Evolutionary conservation across 306 rosid genomes (phyloP).

Genomic region (Vicia sativa): DNA sequence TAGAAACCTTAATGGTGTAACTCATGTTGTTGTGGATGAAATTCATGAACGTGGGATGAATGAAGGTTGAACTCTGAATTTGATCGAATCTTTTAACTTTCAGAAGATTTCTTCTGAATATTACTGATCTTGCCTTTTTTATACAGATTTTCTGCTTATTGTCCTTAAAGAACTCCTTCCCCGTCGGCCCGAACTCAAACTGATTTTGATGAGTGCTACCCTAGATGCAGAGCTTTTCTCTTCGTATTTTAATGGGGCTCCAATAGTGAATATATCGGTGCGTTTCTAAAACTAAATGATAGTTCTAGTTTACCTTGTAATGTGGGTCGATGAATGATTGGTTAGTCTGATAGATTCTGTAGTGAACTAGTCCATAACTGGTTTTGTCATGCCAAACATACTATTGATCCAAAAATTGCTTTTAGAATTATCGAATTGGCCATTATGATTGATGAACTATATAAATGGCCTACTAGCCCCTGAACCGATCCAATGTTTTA

Average conservation of each 20-base stretch:
- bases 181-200: conserved; percentile 76
- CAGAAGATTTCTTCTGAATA: conserved; percentile 39
- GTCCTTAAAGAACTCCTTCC: conserved; percentile 94
- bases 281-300: conserved; percentile 36
- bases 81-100: conserved; percentile 37
- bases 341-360: not conserved
- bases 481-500: conserved; percentile 6
- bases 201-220: conserved; percentile 97
- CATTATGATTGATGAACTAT: not conserved
- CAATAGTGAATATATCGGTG: conserved; percentile 68
- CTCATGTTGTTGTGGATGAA: conserved; percentile 96
- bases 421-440: not conserved
- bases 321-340: not conserved
- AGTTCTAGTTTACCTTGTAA: conserved; percentile 30
- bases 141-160: conserved; percentile 93
- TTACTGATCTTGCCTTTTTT: conserved; percentile 43
- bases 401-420: not conserved
- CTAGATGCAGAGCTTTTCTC: conserved; percentile 91
- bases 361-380: not conserved
- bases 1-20: conserved; percentile 80
- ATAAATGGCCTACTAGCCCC: not conserved
- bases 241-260: conserved; percentile 74
- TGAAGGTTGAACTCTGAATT: conserved; percentile 71
- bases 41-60: conserved; percentile 99
- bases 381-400: conserved; percentile 6